phyloP scores from a whole-genome alignment of 163 green algal genomes.

The Prototheca cutis region DNA sequence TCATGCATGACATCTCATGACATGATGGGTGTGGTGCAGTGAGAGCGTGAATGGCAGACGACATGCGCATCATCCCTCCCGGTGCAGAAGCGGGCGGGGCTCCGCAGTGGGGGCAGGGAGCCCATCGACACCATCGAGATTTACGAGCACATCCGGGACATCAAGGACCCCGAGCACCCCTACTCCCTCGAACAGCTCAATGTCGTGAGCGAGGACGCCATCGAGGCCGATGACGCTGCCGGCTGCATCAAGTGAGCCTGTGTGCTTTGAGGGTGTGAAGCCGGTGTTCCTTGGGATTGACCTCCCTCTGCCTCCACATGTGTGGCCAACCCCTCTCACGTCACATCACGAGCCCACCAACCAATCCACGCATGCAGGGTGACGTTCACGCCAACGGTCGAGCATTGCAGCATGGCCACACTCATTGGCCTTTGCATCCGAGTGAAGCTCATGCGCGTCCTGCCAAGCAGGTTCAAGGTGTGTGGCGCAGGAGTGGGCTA shows the following conservation, averaged over 20 bases:
- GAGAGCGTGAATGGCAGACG: too few relatives aligned
- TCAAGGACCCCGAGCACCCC: slow-evolving; percentile 94
- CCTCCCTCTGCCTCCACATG: not conserved
- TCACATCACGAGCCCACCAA: not conserved
- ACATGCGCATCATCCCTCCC: too few relatives aligned
- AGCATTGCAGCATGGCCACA: slow-evolving; percentile 92
- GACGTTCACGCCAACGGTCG: slow-evolving; percentile 92
- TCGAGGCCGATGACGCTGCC: slow-evolving; percentile 64
- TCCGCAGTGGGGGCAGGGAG: slow-evolving; percentile 42
- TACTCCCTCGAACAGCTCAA: slow-evolving; percentile 94
- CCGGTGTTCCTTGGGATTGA: not conserved
- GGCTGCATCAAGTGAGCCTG: slow-evolving; percentile 48
- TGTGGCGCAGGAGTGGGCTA: too few relatives aligned
- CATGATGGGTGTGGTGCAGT: not conserved
- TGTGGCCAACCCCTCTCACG: not conserved
- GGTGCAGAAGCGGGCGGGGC: too few relatives aligned
- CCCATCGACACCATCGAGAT: slow-evolving; percentile 73
- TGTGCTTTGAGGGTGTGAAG: not conserved
- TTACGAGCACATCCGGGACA: slow-evolving; percentile 90
- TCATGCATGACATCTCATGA: too few relatives aligned
- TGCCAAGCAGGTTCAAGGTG: slow-evolving; percentile 87
- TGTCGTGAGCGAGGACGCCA: slow-evolving; percentile 80
- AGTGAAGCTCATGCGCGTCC: slow-evolving; percentile 74
- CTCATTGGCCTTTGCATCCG: slow-evolving; percentile 94
- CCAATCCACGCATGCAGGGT: slow-evolving; percentile 49